A percentile compares a stretch with the other conserved stretches of the same genome.
Evolutionary conservation across 2,329 filamentous ascomycete genomes (phyloP).

Genomic region (Alternaria angustiovoidea): DNA sequence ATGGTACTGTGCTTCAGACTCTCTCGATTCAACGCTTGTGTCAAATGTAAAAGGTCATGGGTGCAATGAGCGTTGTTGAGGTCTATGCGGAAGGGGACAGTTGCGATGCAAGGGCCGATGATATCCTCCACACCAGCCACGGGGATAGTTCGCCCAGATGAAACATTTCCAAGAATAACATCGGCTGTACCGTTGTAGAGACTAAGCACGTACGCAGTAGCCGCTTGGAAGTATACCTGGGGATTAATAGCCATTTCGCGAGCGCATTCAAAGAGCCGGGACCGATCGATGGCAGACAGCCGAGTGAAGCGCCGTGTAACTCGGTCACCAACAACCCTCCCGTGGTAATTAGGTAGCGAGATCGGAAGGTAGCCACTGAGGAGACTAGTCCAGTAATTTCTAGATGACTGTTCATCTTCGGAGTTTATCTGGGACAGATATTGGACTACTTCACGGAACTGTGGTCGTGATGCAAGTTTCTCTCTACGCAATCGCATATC

Average conservation of each 20-base stretch:
- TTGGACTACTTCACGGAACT: slow-evolving; percentile 68
- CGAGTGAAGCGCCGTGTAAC: slow-evolving; percentile 24
- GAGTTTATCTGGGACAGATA: slow-evolving; percentile 53
- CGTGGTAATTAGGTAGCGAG: slow-evolving; percentile 67
- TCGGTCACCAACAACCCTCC: slow-evolving; percentile 29
- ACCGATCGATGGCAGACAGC: slow-evolving; percentile 28
- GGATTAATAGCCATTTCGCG: slow-evolving; percentile 60
- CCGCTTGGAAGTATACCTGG: slow-evolving; percentile 79
- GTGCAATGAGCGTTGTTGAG: slow-evolving; percentile 61
- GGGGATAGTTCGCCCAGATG: slow-evolving; percentile 81
- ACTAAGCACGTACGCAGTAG: slow-evolving; percentile 71
- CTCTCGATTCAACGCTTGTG: slow-evolving; percentile 72
- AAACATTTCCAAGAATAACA: slow-evolving; percentile 78
- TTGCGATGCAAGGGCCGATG: slow-evolving; percentile 80
- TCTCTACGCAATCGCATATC: slow-evolving; percentile 57
- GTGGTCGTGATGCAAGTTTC: slow-evolving; percentile 55
- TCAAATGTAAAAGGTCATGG: slow-evolving; percentile 67
- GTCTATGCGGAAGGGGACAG: slow-evolving; percentile 75
- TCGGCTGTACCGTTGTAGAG: slow-evolving; percentile 71
- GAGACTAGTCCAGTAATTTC: slow-evolving; percentile 73
- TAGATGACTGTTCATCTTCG: neutral
- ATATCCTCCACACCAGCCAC: slow-evolving; percentile 74
- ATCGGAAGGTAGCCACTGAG: slow-evolving; percentile 65
- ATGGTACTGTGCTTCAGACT: slow-evolving; percentile 70
- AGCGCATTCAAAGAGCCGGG: slow-evolving; percentile 27